Base-by-base conservation (phyloP, 2,329 filamentous ascomycete species). In the Alternaria alternata region DNA sequence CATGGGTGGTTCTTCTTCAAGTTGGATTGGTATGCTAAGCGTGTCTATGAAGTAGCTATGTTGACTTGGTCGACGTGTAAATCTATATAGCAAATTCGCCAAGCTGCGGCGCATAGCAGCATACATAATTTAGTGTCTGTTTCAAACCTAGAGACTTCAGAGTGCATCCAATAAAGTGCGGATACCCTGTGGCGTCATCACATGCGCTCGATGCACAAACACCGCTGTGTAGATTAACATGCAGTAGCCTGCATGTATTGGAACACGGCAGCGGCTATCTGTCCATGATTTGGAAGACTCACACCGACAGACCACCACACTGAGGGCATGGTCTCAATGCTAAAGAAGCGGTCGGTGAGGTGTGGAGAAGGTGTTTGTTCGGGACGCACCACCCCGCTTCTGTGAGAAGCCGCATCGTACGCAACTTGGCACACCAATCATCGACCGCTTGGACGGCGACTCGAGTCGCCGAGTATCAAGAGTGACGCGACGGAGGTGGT, bases 221-320 rank as follows among this genome's bases (percentile, higher is more conserved):
- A 48, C 16, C 20, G 20, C 18, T 8, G 5, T 22, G 12, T 41
- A 48, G 61, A 57, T 44, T 30, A 6, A 43, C 30, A 3, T 61
- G 61, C 61, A 57, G 47, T 47, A 61, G 57, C 28, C 14, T 44
- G 26, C n/a, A 48, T 46, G 34, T n/a, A 60, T 28, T 30, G 46
- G 57, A 43, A 30, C 54, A 59, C n/a, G 22, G 28, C 26, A 51
- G 43, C 52, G 24, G 28, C 38, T 24, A 48, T 41, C 52, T 34
- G 44, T 42, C 49, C 44, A 39, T 12, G 16, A 38, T 18, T 41
- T 34, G 11, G 12, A 18, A n/a, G 41, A 22, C 9, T 41, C 57
- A 61, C 62, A 67, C 64, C 64, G 64, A 63, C 60, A 65, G 8
- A 55, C 22, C 12, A 24, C 46, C 49, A 60, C 65, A 58, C 20